Conservation (phyloP, 1,139 yeast genomes). For the Zygosaccharomyces pseudobailii region DNA sequence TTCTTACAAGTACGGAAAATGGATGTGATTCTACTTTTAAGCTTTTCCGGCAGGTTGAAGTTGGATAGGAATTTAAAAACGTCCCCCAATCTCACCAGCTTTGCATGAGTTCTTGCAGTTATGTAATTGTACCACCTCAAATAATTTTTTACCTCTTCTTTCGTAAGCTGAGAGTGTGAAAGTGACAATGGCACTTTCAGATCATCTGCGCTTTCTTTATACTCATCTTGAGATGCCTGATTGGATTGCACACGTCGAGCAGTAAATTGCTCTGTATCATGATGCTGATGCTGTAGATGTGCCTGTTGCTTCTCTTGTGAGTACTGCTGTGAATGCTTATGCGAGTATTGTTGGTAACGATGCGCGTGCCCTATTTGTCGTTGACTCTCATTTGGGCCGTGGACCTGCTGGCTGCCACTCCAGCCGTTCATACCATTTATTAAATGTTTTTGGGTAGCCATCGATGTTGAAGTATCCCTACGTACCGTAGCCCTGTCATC, state of each 20-base stretch:
- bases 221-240: constrained; percentile 10
- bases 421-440: neutral
- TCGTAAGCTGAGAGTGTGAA: constrained; percentile 55
- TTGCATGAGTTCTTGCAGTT: constrained; percentile 49
- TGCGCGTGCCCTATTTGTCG: neutral
- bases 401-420: constrained; percentile 1
- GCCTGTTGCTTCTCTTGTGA: neutral
- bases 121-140: constrained; percentile 75
- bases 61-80: constrained; percentile 60
- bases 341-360: no score
- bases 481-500: neutral
- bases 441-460: neutral
- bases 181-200: constrained; percentile 53
- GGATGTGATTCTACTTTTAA: constrained; percentile 44
- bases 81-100: constrained; percentile 55
- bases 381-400: neutral
- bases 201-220: constrained; percentile 29
- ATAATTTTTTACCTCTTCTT: constrained; percentile 65
- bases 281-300: neutral
- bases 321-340: neutral
- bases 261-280: no score
- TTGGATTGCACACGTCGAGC: no score
- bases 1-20: constrained; percentile 48
- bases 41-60: constrained; percentile 46
- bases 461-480: neutral